Evolutionary conservation across 2,329 filamentous ascomycete species (phyloP), one percentile per base, ranked within the genome.

Genomic region (Chalaropsis ovoidea): DNA sequence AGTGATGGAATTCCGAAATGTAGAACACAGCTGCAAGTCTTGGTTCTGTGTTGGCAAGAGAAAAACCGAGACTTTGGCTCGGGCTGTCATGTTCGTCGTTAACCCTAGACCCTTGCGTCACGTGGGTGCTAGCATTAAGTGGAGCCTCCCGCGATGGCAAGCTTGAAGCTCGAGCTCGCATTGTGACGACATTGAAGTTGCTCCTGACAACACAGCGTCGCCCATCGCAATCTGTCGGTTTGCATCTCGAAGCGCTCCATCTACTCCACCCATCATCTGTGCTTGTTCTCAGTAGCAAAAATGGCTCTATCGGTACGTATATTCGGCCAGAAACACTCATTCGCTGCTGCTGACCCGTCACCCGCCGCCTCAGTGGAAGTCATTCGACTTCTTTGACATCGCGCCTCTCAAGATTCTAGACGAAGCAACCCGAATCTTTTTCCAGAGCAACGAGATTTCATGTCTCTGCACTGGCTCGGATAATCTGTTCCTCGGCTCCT

Each of bases 331-430:
- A 17, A 47, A 35, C 52, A 39, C 19, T 35, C 10, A n/a, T 54
- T 5, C 1, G 27, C 22, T 39, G 15, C 35, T 35, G 39, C 65
- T 64, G 61, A 65, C 56, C 11, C 15, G 24, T n/a, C 42, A 27
- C 43, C 35, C n/a, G 60, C 43, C 10, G 27, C 49, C 10, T 22
- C 70, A 96, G 93, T 97, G 94, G 93, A 96, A 96, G 88, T 87
- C 88, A 71, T 99, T 99, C 80, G 92, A 95, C 82, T 99, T 99
- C 86, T 97, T 99, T 83, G 90, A 96, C 77, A 90, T 95, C 75
- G 86, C 86, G 74, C 87, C 89, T 74, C 86, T 96, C 75, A 85
- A 87, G 73, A 82, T 92, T 72, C 83, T 83, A 71, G 88, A 95
- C 75, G 87, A 87, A 72, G 90, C 95, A 74, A 87, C 85, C 74